Percentiles rank a stretch among this genome's conserved stretches.
These are phyloP conservation scores for Dichotomopilus funicola DNA, from an alignment of 2,329 filamentous ascomycete species.

Conservation along the genomic window DNA sequence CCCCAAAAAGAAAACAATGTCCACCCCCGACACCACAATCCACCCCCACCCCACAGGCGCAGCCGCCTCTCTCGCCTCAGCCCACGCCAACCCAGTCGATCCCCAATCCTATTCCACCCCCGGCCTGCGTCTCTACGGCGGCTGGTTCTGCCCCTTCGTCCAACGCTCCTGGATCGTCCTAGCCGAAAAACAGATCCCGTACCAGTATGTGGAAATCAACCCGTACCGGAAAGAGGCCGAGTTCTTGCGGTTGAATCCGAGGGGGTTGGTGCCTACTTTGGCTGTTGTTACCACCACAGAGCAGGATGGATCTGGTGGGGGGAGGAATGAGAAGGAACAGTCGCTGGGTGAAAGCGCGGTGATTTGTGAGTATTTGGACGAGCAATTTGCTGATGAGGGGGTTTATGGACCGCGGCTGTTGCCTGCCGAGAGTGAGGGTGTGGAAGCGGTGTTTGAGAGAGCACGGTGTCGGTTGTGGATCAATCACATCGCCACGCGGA, in stretches of 20 bases:
- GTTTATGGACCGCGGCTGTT: constrained; percentile 44
- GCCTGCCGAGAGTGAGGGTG: constrained; percentile 32
- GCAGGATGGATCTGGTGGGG: neutral
- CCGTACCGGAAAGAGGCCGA: constrained; percentile 66
- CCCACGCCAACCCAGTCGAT: constrained; percentile 35
- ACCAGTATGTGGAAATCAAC: constrained; percentile 73
- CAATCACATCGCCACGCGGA: constrained; percentile 60
- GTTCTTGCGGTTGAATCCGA: constrained; percentile 65
- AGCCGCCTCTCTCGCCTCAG: constrained; percentile 41
- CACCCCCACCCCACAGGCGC: constrained; percentile 42
- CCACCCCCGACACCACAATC: constrained; percentile 43
- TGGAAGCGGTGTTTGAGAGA: constrained; percentile 52
- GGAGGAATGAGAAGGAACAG: constrained; percentile 32
- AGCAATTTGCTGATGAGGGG: constrained; percentile 50
- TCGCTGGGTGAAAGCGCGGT: constrained; percentile 68
- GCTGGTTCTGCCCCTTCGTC: constrained; percentile 68
- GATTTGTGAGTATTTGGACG: constrained; percentile 70
- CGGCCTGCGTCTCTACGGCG: constrained; percentile 60
- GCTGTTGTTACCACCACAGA: constrained; percentile 33
- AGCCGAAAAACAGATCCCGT: constrained; percentile 64
- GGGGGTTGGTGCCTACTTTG: constrained; percentile 68
- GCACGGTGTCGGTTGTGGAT: constrained; percentile 66
- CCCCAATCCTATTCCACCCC: neutral
- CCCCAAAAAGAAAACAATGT: constrained; percentile 28
- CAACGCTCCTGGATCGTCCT: constrained; percentile 69